These are phyloP conservation scores for Fusarium albosuccineum DNA, from an alignment of 2,329 filamentous ascomycete species.

Conservation along the genomic window DNA sequence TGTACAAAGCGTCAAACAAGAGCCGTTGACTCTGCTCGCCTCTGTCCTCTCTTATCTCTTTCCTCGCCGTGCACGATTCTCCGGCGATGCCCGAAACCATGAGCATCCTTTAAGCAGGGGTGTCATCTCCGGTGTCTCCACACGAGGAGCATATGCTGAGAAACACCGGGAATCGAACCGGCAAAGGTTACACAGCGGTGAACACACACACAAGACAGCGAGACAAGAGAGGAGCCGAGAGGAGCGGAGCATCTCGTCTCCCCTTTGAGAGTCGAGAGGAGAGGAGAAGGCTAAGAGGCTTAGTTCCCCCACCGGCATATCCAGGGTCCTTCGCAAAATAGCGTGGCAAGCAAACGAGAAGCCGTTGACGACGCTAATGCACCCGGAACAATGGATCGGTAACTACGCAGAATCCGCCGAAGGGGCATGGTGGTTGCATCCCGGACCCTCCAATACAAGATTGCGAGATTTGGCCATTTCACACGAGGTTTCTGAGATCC, in stretches of 20 bases:
- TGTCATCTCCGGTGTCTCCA: neutral
- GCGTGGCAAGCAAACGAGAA: neutral
- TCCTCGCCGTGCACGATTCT: neutral
- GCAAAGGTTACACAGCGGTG: constrained; percentile 27
- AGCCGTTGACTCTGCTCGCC: neutral
- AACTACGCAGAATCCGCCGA: constrained; percentile 26
- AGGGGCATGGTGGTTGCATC: constrained; percentile 1
- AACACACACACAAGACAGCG: neutral
- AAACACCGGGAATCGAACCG: constrained; percentile 18
- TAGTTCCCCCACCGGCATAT: neutral
- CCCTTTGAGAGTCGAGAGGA: no score
- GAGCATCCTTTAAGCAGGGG: constrained; percentile 19
- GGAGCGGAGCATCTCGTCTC: neutral
- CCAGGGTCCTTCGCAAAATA: neutral
- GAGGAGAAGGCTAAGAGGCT: no score
- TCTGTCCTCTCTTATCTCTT: constrained; percentile 31
- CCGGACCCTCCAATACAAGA: constrained; percentile 2
- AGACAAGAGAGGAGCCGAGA: neutral
- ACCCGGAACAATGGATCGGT: constrained; percentile 41
- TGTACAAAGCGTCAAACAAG: neutral
- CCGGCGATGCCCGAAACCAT: constrained; percentile 21
- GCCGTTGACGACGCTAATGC: constrained; percentile 26
- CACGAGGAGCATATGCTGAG: neutral
- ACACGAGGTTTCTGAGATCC: neutral
- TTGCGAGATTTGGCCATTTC: neutral